These are phyloP conservation scores for Anaeramoeba ignava DNA, from an alignment of 78 protist species.

Conservation along the genomic window DNA sequence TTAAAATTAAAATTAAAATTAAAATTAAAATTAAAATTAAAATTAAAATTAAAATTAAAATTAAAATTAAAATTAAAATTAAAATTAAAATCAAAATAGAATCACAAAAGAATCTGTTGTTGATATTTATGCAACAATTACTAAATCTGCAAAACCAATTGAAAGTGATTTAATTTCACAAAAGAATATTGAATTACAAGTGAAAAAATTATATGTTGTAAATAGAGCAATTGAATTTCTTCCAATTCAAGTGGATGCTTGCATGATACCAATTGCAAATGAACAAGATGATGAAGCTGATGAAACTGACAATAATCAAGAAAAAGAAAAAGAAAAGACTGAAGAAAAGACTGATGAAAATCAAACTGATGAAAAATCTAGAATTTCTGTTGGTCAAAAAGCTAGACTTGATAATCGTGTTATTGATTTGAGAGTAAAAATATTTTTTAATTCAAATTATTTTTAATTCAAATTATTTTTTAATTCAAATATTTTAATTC, in stretches of 20 bases:
- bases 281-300: slow-evolving; percentile 7
- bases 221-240: background rate
- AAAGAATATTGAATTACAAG: slow-evolving; percentile 58
- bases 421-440: background rate
- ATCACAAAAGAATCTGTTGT: slow-evolving; percentile 71
- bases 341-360: background rate
- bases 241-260: background rate
- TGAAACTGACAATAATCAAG: slow-evolving; percentile 18
- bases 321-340: background rate
- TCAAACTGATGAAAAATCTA: background rate
- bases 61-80: background rate
- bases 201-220: slow-evolving; percentile 36
- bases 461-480: too few relatives aligned
- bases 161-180: slow-evolving; percentile 36
- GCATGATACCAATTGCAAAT: slow-evolving; percentile 2
- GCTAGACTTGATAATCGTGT: background rate
- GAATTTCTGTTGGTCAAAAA: background rate
- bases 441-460: too few relatives aligned
- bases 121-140: slow-evolving; percentile 59
- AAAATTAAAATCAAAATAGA: background rate
- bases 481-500: too few relatives aligned
- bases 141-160: slow-evolving; percentile 29
- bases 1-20: background rate
- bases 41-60: background rate
- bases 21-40: background rate